Evolutionary conservation across 2,329 filamentous ascomycete genomes (phyloP), one percentile per base, ranked within the genome.

Genomic region (Aspergillus pseudoterreus): DNA sequence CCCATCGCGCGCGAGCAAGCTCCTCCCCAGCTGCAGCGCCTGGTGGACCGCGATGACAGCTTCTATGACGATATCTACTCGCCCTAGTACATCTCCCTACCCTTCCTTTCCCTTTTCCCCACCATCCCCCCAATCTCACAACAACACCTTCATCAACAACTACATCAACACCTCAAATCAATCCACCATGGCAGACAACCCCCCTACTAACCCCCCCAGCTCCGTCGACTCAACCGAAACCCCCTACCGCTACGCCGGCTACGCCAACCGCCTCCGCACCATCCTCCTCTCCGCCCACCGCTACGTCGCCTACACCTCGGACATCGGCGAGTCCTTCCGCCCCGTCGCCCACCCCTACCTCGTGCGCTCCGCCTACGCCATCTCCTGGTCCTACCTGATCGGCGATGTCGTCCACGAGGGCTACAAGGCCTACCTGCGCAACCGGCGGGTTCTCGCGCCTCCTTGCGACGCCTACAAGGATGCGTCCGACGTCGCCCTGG

Each of bases 271-370:
- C 45, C 76, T 94, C 56, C 85, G 90, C 55, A 96, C 92, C 6
- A 88, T 97, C 59, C 84, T 99, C 64, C 78, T 92, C 61, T 90
- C 88, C 14, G 92, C 92, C 4, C 94, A 97, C 66, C 86, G 94
- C 64, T 99, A 99, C 66, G 91, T 99, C 45, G 94, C 94, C 51
- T 99, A 99, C 71, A 97, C 94, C 0, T 92, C 87, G 17, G 92
- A 97, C 65, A 92, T 99, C 57, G 94, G 94, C 68, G 94, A 99
- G 72, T 95, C 89, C 0, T 99, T 99, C 74, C 84, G 94, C 2
- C 94, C 94, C 0, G 82, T 99, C 36, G 92, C 92, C 4, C 92
- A 96, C 67, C 92, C 91, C 0, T 85, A 80, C 63, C 74, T 95
- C 3, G 87, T 99, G 10, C 83, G 86, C 53, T 78, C 83, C 44